Evolutionary conservation across 805 yeast genomes (phyloP).

Genomic region (Dipodascus albidus): DNA sequence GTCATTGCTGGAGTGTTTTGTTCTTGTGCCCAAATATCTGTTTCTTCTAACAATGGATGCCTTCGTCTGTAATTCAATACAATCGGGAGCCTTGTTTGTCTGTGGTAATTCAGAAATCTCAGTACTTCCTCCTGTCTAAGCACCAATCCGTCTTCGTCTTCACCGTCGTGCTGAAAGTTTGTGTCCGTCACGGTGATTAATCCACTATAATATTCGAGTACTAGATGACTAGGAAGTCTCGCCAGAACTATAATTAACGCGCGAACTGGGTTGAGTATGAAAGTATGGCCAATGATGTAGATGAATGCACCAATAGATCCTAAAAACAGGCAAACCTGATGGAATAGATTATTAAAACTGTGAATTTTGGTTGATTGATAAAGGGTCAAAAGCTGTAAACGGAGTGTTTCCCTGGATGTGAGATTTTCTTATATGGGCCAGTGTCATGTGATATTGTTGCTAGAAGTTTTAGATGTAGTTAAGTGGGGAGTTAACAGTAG

Average conservation of each 20-base stretch:
- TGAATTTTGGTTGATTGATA: conserved; percentile 3
- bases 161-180: not conserved
- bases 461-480: no score
- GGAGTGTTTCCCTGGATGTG: no score
- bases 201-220: not conserved
- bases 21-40: not conserved
- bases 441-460: no score
- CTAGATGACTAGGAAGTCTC: not conserved
- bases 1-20: not conserved
- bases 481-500: no score
- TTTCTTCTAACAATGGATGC: not conserved
- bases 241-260: not conserved
- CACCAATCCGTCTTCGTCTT: not conserved
- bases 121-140: not conserved
- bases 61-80: not conserved
- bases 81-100: not conserved
- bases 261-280: conserved; percentile 1
- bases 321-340: not conserved
- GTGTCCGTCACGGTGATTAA: not conserved
- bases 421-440: no score
- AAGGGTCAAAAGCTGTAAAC: not conserved
- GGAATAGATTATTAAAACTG: conserved; percentile 12
- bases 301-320: not conserved
- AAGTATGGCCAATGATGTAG: not conserved
- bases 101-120: conserved; percentile 2